Evolutionary conservation across 2,329 filamentous ascomycete species (phyloP).

Genomic region (Acrocalymma vagum): DNA sequence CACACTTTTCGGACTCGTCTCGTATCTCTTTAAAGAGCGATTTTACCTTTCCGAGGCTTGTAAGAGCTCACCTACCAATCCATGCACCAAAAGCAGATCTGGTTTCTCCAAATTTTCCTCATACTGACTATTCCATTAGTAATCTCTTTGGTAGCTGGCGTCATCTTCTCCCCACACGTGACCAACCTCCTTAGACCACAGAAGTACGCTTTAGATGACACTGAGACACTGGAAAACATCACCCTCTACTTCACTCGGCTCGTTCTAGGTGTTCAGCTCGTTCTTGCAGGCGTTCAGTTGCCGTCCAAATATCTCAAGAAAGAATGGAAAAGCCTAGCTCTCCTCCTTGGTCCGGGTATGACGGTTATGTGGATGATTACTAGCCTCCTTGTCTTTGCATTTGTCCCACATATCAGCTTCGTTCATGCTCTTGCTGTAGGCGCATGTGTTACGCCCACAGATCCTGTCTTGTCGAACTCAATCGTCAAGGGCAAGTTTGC

Average conservation of each 20-base stretch:
- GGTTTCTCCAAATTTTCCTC: not conserved
- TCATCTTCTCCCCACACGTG: constrained; percentile 80
- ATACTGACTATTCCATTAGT: constrained; percentile 59
- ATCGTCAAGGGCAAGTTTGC: constrained; percentile 96
- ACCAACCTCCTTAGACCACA: constrained; percentile 77
- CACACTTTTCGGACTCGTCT: constrained; percentile 88
- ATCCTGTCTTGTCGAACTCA: constrained; percentile 85
- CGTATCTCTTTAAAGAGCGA: constrained; percentile 86
- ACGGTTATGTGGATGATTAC: constrained; percentile 84
- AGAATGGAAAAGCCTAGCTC: constrained; percentile 78
- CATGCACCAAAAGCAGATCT: not conserved
- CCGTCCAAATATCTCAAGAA: constrained; percentile 81
- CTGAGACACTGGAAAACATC: constrained; percentile 71
- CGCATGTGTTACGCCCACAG: constrained; percentile 90
- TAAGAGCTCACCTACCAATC: constrained; percentile 57
- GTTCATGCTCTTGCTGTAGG: constrained; percentile 82
- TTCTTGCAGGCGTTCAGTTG: constrained; percentile 86
- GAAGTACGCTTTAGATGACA: constrained; percentile 72
- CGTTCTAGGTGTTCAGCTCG: constrained; percentile 88
- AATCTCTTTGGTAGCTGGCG: constrained; percentile 81
- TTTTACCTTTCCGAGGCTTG: constrained; percentile 91
- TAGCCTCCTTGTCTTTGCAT: constrained; percentile 78
- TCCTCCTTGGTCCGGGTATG: constrained; percentile 87
- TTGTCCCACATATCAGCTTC: constrained; percentile 76
- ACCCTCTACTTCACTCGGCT: constrained; percentile 87